A percentile compares a stretch with the other conserved stretches of the same genome.
These are phyloP conservation scores for Leishmania braziliensis DNA, from an alignment of 208 protist genomes.

Conservation along the genomic window DNA sequence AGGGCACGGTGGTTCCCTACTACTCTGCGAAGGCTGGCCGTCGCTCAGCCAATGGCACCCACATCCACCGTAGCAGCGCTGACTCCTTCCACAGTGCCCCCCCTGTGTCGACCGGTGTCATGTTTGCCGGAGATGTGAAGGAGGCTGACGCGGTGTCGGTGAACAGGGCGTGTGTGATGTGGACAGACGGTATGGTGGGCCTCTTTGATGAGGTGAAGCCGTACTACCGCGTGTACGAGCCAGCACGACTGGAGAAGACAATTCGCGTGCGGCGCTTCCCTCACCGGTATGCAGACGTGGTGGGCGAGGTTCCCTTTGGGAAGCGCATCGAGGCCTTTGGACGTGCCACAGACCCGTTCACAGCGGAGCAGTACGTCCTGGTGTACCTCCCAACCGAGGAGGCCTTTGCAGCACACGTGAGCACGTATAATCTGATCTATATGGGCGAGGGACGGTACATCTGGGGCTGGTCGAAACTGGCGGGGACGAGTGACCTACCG, in stretches of 20 bases:
- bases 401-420: conserved; percentile 22
- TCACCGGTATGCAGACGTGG: conserved; percentile 66
- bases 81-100: neutral
- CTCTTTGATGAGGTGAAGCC: conserved; percentile 50
- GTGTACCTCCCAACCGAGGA: conserved; percentile 46
- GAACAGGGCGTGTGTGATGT: conserved; percentile 54
- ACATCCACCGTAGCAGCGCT: neutral
- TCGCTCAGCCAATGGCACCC: too few species aligned
- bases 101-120: neutral
- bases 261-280: conserved; percentile 71
- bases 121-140: conserved; percentile 46
- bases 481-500: conserved; percentile 45
- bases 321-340: conserved; percentile 59
- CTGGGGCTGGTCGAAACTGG: conserved; percentile 85
- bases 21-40: neutral
- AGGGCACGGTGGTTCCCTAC: conserved; percentile 39
- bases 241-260: conserved; percentile 41
- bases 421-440: conserved; percentile 44
- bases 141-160: conserved; percentile 66
- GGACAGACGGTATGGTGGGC: conserved; percentile 58
- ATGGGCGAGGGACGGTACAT: conserved; percentile 42
- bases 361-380: conserved; percentile 65
- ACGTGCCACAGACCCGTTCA: conserved; percentile 52
- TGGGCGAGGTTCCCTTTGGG: conserved; percentile 70
- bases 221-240: conserved; percentile 53